Evolutionary conservation across 176 grass and related monocot genomes (phyloP).

Genomic region (Cocos nucifera): DNA sequence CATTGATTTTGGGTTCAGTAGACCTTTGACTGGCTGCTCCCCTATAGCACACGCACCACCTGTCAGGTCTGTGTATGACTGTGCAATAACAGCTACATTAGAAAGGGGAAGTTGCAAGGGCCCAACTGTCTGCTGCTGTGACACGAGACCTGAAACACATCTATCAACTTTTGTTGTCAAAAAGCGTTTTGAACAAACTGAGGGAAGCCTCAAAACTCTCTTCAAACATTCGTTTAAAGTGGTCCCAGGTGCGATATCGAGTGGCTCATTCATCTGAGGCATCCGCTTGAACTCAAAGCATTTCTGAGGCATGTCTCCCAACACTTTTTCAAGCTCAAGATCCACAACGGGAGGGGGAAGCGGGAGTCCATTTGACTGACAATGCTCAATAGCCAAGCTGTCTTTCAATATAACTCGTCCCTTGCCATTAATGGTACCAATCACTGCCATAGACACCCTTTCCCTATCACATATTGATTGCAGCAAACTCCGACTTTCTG

Average conservation of each 20-base stretch:
- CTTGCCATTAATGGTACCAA: constrained; percentile 70
- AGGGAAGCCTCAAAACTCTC: constrained; percentile 64
- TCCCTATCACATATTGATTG: constrained; percentile 68
- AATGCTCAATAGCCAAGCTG: constrained; percentile 45
- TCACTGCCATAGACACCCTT: constrained; percentile 82
- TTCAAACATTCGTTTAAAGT: constrained; percentile 69
- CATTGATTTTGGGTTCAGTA: constrained; percentile 77
- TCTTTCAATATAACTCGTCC: constrained; percentile 85
- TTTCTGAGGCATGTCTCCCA: constrained; percentile 96
- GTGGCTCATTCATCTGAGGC: constrained; percentile 42
- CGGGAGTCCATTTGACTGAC: constrained; percentile 35
- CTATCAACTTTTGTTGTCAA: constrained; percentile 92
- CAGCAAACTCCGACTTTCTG: constrained; percentile 47
- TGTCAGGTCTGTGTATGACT: constrained; percentile 62
- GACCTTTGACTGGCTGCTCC: constrained; percentile 76
- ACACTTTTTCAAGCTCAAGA: constrained; percentile 88
- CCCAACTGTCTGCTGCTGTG: constrained; percentile 81
- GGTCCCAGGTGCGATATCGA: constrained; percentile 63
- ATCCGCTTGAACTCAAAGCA: constrained; percentile 59
- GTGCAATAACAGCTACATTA: constrained; percentile 88
- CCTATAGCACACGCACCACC: constrained; percentile 84
- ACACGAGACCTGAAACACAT: constrained; percentile 86
- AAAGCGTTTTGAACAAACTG: constrained; percentile 89
- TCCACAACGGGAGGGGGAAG: constrained; percentile 56
- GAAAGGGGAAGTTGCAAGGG: constrained; percentile 76